Evolutionary conservation across 176 grass and related monocot species (phyloP), one percentile per base, ranked within the genome.

Genomic region (Dactylis glomerata): DNA sequence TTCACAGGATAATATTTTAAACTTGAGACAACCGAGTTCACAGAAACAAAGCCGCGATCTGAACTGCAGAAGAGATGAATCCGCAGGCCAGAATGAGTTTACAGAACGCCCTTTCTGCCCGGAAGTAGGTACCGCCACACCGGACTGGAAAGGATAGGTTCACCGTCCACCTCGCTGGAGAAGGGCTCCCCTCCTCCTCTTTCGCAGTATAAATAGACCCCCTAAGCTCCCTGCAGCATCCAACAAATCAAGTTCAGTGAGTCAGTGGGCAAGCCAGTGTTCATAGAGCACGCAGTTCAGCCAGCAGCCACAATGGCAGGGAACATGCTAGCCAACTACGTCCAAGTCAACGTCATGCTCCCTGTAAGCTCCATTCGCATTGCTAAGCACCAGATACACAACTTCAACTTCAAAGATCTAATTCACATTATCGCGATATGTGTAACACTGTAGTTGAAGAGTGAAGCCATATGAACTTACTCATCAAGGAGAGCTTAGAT

Each of bases 261-360:
- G 22, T 30, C 33, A 85, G 73, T 15, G 50, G 4, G 8, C 56
- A 73, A 83, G 10, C 66, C 46, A 44, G 55, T n/a, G 37, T 52
- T 30, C 44, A 10, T 3, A 68, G 38, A 84, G 37, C 73, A 44
- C 19, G 17, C 36, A n/a, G 16, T 17, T 32, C 44, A 79, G 65
- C 27, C 55, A 73, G 64, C 55, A 78, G 64, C 73, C 24, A 74
- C 79, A 74, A 86, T 86, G 65, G 78, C 66, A 0, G 64, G 24
- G 75, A 85, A 83, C 75, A 67, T 90, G 87, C 54, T 84, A 36
- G 87, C 82, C 47, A 94, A 94, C 85, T 94, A 92, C 55, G 85
- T 94, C 67, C 85, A 86, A 64, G 87, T 90, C 62, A 90, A 86
- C 67, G 90, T 90, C 45, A 94, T 92, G 92, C 85, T 94, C 73